phyloP scores from a whole-genome alignment of 2,329 filamentous ascomycete species.

The Pseudogymnoascus sp. region DNA sequence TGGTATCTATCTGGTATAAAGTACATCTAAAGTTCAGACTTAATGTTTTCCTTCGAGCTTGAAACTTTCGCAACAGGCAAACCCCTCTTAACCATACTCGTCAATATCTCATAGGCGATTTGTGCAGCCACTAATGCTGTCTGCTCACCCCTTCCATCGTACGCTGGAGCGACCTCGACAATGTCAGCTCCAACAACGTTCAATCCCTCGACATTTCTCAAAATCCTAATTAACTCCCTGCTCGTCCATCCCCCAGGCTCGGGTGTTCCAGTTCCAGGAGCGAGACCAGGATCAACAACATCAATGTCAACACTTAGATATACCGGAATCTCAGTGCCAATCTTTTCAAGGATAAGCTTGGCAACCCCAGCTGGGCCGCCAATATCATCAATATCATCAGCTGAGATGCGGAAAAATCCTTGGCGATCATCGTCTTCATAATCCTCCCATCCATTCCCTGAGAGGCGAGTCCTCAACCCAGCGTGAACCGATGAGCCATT shows the following conservation, averaged over 20 bases:
- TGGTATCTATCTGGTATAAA: neutral
- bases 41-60: neutral
- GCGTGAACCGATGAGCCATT: slow-evolving; percentile 74
- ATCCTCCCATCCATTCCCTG: slow-evolving; percentile 56
- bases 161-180: slow-evolving; percentile 81
- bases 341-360: slow-evolving; percentile 59
- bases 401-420: slow-evolving; percentile 72
- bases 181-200: slow-evolving; percentile 87
- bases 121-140: slow-evolving; percentile 79
- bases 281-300: slow-evolving; percentile 63
- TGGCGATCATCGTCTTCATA: slow-evolving; percentile 67
- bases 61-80: slow-evolving; percentile 18
- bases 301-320: slow-evolving; percentile 79
- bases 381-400: slow-evolving; percentile 81
- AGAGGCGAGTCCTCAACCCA: slow-evolving; percentile 70
- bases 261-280: slow-evolving; percentile 77
- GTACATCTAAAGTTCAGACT: neutral
- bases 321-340: slow-evolving; percentile 69
- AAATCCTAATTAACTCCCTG: slow-evolving; percentile 74
- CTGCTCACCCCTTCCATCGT: slow-evolving; percentile 72
- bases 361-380: slow-evolving; percentile 63
- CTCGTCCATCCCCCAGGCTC: slow-evolving; percentile 91
- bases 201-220: slow-evolving; percentile 72
- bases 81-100: slow-evolving; percentile 59
- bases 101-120: slow-evolving; percentile 79